A percentile compares a stretch with the other conserved stretches of the same genome.
These are phyloP conservation scores for Physcia stellaris DNA, from an alignment of 495 filamentous ascomycete genomes.

Conservation along the genomic window DNA sequence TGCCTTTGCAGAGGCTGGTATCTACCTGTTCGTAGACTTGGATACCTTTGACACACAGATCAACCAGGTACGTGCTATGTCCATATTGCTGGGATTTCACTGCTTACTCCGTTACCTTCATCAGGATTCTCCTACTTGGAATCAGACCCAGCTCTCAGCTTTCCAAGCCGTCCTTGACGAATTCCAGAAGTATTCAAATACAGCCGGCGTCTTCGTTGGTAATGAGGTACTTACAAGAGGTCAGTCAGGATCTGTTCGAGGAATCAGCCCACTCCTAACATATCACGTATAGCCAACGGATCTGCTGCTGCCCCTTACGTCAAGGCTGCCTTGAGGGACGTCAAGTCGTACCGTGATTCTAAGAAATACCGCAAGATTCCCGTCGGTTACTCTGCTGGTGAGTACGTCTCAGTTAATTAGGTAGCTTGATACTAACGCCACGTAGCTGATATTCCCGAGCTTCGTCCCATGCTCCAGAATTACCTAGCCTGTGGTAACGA, in stretches of 20 bases:
- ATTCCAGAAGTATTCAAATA: slow-evolving; percentile 68
- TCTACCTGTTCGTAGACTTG: slow-evolving; percentile 72
- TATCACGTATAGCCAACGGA: slow-evolving; percentile 27
- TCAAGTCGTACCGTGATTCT: slow-evolving; percentile 65
- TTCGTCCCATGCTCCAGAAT: slow-evolving; percentile 78
- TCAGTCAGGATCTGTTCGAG: slow-evolving; percentile 19
- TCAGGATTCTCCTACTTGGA: slow-evolving; percentile 44
- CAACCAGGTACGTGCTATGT: slow-evolving; percentile 39
- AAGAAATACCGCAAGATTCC: slow-evolving; percentile 76
- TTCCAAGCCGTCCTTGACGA: slow-evolving; percentile 64
- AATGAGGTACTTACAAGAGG: slow-evolving; percentile 65
- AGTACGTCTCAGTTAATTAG: background rate
- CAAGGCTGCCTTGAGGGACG: slow-evolving; percentile 65
- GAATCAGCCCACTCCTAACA: background rate
- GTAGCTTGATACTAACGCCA: background rate
- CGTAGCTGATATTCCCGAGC: slow-evolving; percentile 58
- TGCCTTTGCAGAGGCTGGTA: slow-evolving; percentile 54
- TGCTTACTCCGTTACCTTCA: background rate
- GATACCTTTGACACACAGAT: slow-evolving; percentile 76
- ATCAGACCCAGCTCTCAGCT: slow-evolving; percentile 46
- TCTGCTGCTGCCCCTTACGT: slow-evolving; percentile 66
- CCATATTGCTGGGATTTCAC: background rate
- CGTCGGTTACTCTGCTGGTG: slow-evolving; percentile 68
- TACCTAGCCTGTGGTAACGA: slow-evolving; percentile 70
- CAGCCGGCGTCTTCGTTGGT: slow-evolving; percentile 70